Conservation (phyloP, 805 yeast genomes). For the Nakazawaea wyomingensis region DNA sequence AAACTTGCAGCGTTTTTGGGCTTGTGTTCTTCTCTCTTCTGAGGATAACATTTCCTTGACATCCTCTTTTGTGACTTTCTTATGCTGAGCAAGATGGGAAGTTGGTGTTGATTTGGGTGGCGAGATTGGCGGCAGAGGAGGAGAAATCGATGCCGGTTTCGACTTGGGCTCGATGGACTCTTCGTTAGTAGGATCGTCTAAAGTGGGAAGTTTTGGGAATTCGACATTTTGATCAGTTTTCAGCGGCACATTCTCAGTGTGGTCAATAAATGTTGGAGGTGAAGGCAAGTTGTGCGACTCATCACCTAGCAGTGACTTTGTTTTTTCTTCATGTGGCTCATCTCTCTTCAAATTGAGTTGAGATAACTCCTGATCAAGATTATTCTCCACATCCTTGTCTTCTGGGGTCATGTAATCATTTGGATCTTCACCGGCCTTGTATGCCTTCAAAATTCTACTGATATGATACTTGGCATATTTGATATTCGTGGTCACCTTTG, state of each 20-base stretch:
- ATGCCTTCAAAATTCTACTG: slow-evolving; percentile 47
- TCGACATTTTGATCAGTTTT: background rate
- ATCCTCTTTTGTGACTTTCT: slow-evolving; percentile 27
- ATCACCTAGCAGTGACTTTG: no score
- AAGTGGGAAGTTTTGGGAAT: background rate
- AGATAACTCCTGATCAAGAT: background rate
- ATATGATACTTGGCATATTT: slow-evolving; percentile 63
- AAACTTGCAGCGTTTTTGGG: slow-evolving; percentile 68
- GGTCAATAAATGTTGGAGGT: slow-evolving; percentile 1
- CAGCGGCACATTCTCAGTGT: background rate
- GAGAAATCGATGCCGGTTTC: background rate
- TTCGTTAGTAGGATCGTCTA: no score
- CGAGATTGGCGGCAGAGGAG: background rate
- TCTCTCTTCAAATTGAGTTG: background rate
- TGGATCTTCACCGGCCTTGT: slow-evolving; percentile 49
- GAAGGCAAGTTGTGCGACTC: background rate
- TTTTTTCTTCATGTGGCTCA: no score
- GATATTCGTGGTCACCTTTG: slow-evolving; percentile 30
- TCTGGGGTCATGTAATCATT: slow-evolving; percentile 45
- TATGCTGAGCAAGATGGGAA: slow-evolving; percentile 6
- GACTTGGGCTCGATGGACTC: no score
- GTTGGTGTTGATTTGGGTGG: background rate
- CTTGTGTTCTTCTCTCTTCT: slow-evolving; percentile 50
- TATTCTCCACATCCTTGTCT: slow-evolving; percentile 15
- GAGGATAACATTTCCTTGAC: slow-evolving; percentile 46